Percentiles rank a stretch among this genome's conserved stretches.
Evolutionary conservation across 345 rosid genomes (phyloP).

Genomic region (Reutealis trisperma): DNA sequence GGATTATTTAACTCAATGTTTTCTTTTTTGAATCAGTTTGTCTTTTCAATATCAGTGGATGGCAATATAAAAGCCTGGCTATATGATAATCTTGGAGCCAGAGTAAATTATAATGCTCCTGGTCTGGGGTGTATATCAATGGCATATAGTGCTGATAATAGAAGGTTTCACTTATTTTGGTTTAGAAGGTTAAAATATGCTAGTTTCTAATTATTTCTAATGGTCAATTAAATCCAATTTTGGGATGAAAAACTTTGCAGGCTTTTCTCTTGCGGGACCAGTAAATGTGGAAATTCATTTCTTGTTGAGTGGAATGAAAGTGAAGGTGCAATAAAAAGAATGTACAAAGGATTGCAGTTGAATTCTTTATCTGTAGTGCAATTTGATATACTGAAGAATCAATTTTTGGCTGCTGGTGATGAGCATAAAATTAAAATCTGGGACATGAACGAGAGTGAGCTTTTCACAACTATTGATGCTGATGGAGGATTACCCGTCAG

Average conservation of each 20-base stretch:
- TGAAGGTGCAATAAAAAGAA: constrained; percentile 29
- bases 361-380: constrained; percentile 23
- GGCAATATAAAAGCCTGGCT: constrained; percentile 94
- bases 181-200: constrained; percentile 6
- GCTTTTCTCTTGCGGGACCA: constrained; percentile 36
- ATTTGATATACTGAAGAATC: constrained; percentile 29
- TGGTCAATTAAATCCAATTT: not conserved
- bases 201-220: not conserved
- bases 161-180: constrained; percentile 44
- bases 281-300: constrained; percentile 26
- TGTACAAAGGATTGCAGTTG: constrained; percentile 25
- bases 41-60: constrained; percentile 77
- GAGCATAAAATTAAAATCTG: constrained; percentile 30
- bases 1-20: constrained; percentile 13
- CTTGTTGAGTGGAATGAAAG: constrained; percentile 36
- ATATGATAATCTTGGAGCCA: constrained; percentile 72
- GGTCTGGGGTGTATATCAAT: constrained; percentile 80
- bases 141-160: constrained; percentile 83
- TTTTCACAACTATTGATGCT: constrained; percentile 28
- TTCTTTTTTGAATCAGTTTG: constrained; percentile 49
- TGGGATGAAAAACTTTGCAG: constrained; percentile 14
- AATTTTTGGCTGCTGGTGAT: constrained; percentile 36
- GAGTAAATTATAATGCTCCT: constrained; percentile 88
- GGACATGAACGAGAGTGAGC: constrained; percentile 28
- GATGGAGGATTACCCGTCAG: constrained; percentile 35